Base-by-base conservation (phyloP, 257 asterid species). In the Anisodus acutangulus region DNA sequence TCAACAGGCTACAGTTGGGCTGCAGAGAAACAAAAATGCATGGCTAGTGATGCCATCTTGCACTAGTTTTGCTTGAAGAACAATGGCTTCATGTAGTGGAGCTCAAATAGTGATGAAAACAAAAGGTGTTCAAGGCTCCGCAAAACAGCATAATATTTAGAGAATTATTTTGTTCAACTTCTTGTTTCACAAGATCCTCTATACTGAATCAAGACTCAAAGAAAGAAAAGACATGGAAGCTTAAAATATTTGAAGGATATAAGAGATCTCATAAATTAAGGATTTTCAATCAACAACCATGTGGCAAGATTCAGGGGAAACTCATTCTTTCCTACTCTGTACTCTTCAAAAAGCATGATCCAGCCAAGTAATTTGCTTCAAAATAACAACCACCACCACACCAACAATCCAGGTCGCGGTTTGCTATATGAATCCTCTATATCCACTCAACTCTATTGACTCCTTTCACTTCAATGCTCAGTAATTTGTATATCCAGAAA, bases 1-100 rank as follows among this genome's bases (percentile, higher is more conserved):
- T 76, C 81, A 26, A 76, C 13, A 22, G 15, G 63, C 64, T 51
- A 51, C 63, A 76, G 53, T 53, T 53, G 8, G 60, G 16, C 47
- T 13, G 63, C 81, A 76, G 80, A 51, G 13, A 76, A 26, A 76
- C 81, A 76, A 53, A 76, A 53, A 9, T 51, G 47, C 81, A 76
- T 12, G 63, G 22, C 26, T 26, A 31, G 81, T 76, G 63, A 13
- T 26, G 45, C 81, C 81, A 54, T 26, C 63, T 26, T 51, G 43
- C 64, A 26, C 47, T 76, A 26, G 26, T 53, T 76, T 31, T 76
- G 63, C 63, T 8, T 76, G 81, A 49, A 51, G 81, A 49, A 76
- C 45, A 76, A 26, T 76, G 63, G 63, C 17, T 76, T 76, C 81
- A 76, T 12, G 62, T 54, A 74, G 12, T 76, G 59, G 81, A 41